Percentiles rank a stretch among this genome's conserved stretches.
phyloP scores from a whole-genome alignment of 345 rosid species.

The Linum trigynum region DNA sequence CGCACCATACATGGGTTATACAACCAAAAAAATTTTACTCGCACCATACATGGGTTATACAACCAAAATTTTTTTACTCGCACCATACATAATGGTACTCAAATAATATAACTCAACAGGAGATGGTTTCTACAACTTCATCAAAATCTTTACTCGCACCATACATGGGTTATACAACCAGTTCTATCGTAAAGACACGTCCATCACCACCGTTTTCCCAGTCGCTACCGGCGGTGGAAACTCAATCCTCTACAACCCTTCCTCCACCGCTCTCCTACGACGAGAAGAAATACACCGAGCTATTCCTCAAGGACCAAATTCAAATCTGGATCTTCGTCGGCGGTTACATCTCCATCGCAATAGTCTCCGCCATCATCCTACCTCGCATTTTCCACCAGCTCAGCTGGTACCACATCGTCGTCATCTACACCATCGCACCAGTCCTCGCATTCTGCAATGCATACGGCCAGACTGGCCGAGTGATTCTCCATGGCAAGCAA shows the following conservation, averaged over 20 bases:
- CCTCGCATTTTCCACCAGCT: slow-evolving; percentile 42
- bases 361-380: slow-evolving; percentile 28
- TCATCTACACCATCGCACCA: slow-evolving; percentile 42
- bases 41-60: no score
- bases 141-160: slow-evolving; percentile 18
- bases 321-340: slow-evolving; percentile 41
- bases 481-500: slow-evolving; percentile 44
- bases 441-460: slow-evolving; percentile 41
- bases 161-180: slow-evolving; percentile 13
- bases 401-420: slow-evolving; percentile 39
- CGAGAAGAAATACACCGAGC: slow-evolving; percentile 14
- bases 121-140: slow-evolving; percentile 26
- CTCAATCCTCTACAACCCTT: not conserved
- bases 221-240: not conserved
- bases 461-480: slow-evolving; percentile 49
- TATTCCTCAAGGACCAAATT: slow-evolving; percentile 41
- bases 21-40: no score
- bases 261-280: slow-evolving; percentile 2
- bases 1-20: no score
- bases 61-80: no score
- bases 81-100: no score
- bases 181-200: not conserved
- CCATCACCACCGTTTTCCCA: slow-evolving; percentile 5
- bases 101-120: no score
- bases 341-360: slow-evolving; percentile 32